phyloP scores from a whole-genome alignment of 2,329 filamentous ascomycete genomes.

The Xenoacremonium recifei region DNA sequence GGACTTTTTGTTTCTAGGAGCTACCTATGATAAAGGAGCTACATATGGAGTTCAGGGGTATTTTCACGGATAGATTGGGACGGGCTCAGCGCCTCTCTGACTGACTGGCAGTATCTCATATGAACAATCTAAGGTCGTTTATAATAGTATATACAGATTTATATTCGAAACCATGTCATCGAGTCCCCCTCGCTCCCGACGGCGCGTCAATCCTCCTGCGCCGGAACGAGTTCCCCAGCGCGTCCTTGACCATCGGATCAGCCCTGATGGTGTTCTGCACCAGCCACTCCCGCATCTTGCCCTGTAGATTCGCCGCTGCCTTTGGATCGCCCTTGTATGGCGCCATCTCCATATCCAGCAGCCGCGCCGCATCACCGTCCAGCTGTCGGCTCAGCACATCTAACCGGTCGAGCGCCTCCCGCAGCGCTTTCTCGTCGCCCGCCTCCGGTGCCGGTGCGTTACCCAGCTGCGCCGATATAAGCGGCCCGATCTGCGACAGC shows the following conservation, averaged over 20 bases:
- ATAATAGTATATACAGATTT: neutral
- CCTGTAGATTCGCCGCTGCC: constrained; percentile 56
- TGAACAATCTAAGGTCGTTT: too few relatives aligned
- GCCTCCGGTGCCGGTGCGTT: constrained; percentile 21
- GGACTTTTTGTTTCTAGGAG: too few relatives aligned
- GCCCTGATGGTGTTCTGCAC: constrained; percentile 80
- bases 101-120: too few relatives aligned
- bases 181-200: constrained; percentile 56
- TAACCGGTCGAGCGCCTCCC: constrained; percentile 66
- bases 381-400: constrained; percentile 57
- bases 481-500: constrained; percentile 74
- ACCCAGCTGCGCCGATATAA: constrained; percentile 45
- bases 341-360: constrained; percentile 76
- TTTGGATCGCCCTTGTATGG: constrained; percentile 76
- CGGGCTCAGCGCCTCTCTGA: too few relatives aligned
- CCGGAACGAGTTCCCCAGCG: constrained; percentile 66
- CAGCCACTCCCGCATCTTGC: constrained; percentile 80
- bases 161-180: constrained; percentile 19
- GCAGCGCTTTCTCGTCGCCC: constrained; percentile 48
- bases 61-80: too few relatives aligned
- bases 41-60: too few relatives aligned
- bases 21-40: too few relatives aligned
- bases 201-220: constrained; percentile 62
- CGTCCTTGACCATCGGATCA: constrained; percentile 79
- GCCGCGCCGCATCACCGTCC: constrained; percentile 66